Base-by-base conservation (phyloP, 1,139 yeast genomes). In the Debaryomycetaceae sp. region DNA sequence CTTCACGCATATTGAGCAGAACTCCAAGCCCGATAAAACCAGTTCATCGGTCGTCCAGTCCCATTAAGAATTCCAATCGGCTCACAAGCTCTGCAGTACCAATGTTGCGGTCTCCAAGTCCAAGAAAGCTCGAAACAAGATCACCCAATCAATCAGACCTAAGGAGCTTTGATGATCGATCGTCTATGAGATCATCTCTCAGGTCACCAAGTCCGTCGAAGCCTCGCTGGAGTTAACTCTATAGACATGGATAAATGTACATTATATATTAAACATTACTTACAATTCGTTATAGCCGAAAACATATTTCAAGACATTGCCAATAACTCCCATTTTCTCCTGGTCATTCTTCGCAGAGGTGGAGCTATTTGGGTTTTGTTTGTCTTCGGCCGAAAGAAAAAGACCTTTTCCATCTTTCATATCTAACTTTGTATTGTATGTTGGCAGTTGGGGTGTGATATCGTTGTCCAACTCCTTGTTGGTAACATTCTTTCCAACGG, bases 221-320 rank as follows among this genome's bases (percentile, higher is more conserved):
- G 38, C 42, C 45, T 14, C 27, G 45, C 27, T 43, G 45, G 45
- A 41, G 39, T 13, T 43, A 33, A 36, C 20, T 24, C 36, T 41
- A 40, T 39, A 40, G 34, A 40, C 43, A 5, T 42, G 40, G 34
- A 34, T 30, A 39, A 8, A 9, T 24, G 31, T 24, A 14, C 30
- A 27, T 27, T 41, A 24, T 38, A 22, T 17, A 39, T 20, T 38
- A 38, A 30, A 38, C 27, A 39, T 37, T 34, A 45, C 20, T 56
- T 61, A 70, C 51, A 72, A 63, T 49, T 74, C 78, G 55, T 73
- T 70, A 53, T 73, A 73, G 7, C 79, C 79, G 59, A 74, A 74
- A 31, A 74, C 57, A 49, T 63, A 71, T 51, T 65, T 70, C 37
- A 71, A 55, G 13, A 69, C 52, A 11, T 66, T 59, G 17, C 72